These are phyloP conservation scores for Iodosphaeria phyllophila DNA, from an alignment of 2,329 filamentous ascomycete genomes.

Conservation along the genomic window DNA sequence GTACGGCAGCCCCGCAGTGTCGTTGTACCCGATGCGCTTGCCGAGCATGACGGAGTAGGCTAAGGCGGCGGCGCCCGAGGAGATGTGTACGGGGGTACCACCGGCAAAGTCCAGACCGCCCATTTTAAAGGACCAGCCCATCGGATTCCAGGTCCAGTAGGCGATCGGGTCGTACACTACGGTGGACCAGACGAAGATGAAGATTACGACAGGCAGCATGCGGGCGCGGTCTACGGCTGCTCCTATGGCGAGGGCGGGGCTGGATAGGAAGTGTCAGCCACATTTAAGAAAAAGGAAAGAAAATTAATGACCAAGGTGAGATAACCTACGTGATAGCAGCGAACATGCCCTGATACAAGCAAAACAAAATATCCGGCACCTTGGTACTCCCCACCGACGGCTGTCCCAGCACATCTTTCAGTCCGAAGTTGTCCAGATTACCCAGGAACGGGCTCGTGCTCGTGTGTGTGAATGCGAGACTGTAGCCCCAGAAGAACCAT, in stretches of 20 bases:
- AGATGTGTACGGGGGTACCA: slow-evolving; percentile 58
- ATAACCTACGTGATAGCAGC: slow-evolving; percentile 62
- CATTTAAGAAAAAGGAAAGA: background rate
- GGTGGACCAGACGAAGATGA: slow-evolving; percentile 55
- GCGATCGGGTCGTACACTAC: slow-evolving; percentile 57
- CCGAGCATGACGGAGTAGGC: slow-evolving; percentile 59
- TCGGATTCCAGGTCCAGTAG: slow-evolving; percentile 62
- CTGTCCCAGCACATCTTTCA: slow-evolving; percentile 56
- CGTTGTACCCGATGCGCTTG: slow-evolving; percentile 43
- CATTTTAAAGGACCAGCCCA: slow-evolving; percentile 51
- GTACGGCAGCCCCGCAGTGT: slow-evolving; percentile 43
- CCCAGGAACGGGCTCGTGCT: slow-evolving; percentile 58
- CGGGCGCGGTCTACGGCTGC: slow-evolving; percentile 42
- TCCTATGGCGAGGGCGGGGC: slow-evolving; percentile 37
- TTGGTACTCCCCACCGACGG: slow-evolving; percentile 54
- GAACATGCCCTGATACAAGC: slow-evolving; percentile 79
- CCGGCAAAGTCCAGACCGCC: slow-evolving; percentile 59
- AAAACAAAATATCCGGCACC: slow-evolving; percentile 70
- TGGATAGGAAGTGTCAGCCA: slow-evolving; percentile 8
- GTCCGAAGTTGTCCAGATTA: slow-evolving; percentile 62
- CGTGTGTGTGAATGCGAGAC: slow-evolving; percentile 64
- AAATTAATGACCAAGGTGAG: background rate
- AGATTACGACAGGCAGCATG: slow-evolving; percentile 40
- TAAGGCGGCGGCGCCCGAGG: slow-evolving; percentile 51
- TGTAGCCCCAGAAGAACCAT: slow-evolving; percentile 96